Base-by-base conservation (phyloP, 2,329 filamentous ascomycete species). In the Fusarium guadeloupense region DNA sequence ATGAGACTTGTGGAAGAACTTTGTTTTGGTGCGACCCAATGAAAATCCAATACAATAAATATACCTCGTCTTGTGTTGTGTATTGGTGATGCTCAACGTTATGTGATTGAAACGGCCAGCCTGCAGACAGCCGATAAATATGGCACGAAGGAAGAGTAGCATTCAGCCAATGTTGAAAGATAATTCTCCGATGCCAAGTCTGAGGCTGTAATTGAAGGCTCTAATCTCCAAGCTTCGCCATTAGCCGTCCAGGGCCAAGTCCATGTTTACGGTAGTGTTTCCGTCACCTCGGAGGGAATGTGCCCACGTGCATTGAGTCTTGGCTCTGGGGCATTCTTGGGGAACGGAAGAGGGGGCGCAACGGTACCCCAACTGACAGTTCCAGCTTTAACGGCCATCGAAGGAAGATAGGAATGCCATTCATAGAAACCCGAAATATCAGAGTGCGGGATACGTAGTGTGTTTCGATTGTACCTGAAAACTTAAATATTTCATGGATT, bases 261-360 rank as follows among this genome's bases (percentile, higher is more conserved):
- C 41, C 42, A 25, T 40, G 35, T 30, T 44, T 17, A 52, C 34
- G 25, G 49, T 53, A 35, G 25, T 39, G 17, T 39, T 43, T 47
- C 37, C 43, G 33, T 12, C 28, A 6, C 14, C 13, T 14, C 44
- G 19, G 28, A 35, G n/a, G 38, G 44, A 43, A 31, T 28, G 20
- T 47, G 53, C 66, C 69, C 69, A 72, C 70, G 69, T 72, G 70
- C 67, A 47, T 57, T 44, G 62, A 65, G 51, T 33, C 57, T 68
- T 67, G 69, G 67, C 58, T 60, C 57, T 44, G 60, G 51, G 51
- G 44, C 54, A 28, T 45, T 21, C 31, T 34, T 30, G 46, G 47
- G 37, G 34, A 33, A 16, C 20, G 30, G 43, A 35, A 44, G 39
- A 38, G n/a, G n/a, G n/a, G n/a, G n/a, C n/a, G 42, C 12, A 16